Percentiles rank a stretch among this genome's conserved stretches.
Conservation (phyloP, 2,329 filamentous ascomycete genomes). For the Penicillium verrucosum region DNA sequence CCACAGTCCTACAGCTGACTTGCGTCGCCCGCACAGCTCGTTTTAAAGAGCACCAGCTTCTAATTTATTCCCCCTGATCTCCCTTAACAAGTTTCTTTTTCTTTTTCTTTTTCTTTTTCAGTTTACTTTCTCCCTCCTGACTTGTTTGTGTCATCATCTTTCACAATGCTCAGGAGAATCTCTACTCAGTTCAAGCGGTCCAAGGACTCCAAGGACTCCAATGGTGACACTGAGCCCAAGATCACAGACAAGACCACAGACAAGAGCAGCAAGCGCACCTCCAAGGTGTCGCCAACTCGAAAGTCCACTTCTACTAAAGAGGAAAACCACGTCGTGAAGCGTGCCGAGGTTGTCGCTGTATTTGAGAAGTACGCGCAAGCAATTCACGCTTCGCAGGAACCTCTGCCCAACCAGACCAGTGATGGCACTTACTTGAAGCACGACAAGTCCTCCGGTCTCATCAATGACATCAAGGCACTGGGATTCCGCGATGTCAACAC, state of each 20-base stretch:
- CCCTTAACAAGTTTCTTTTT: conserved; percentile 5
- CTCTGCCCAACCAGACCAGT: conserved; percentile 61
- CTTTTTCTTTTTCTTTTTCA: background rate
- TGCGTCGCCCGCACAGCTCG: conserved; percentile 20
- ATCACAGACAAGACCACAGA: conserved; percentile 14
- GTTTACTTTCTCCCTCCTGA: conserved; percentile 1
- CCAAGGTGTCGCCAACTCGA: conserved; percentile 27
- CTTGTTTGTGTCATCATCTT: conserved; percentile 8
- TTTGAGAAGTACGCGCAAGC: conserved; percentile 48
- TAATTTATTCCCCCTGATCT: conserved; percentile 15
- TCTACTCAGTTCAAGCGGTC: conserved; percentile 41
- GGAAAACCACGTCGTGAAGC: conserved; percentile 31
- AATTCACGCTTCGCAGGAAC: conserved; percentile 56
- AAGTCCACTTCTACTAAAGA: conserved; percentile 28
- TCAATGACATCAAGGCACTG: conserved; percentile 58
- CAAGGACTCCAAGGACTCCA: conserved; percentile 26
- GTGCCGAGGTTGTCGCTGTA: conserved; percentile 39
- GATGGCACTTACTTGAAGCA: conserved; percentile 59
- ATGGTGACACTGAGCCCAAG: conserved; percentile 34
- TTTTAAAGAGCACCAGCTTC: conserved; percentile 20
- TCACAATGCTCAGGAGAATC: conserved; percentile 41
- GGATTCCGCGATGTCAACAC: conserved; percentile 60
- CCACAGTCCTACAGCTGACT: conserved; percentile 26
- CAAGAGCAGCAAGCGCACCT: conserved; percentile 32
- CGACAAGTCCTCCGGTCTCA: conserved; percentile 51